Conservation (phyloP, 768 basidiomycete genomes). For the Coprinopsis sp. region DNA sequence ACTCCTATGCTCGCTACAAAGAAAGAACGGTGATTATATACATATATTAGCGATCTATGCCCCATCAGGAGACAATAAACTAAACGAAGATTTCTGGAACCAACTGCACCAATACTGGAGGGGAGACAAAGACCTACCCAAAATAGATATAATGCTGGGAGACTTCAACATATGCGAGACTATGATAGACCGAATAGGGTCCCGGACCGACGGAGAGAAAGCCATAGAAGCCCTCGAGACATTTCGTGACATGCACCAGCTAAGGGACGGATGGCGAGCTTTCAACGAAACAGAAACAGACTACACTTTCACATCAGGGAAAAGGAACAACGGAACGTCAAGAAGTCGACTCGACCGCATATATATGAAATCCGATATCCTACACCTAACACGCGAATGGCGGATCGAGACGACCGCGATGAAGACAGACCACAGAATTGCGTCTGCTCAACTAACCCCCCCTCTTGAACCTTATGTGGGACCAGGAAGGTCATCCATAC, state of each 20-base stretch:
- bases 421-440: conserved; percentile 25
- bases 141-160: conserved; percentile 31
- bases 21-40: conserved; percentile 16
- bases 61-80: conserved; percentile 21
- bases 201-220: conserved; percentile 8
- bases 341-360: conserved; percentile 28
- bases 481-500: conserved; percentile 24
- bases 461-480: conserved; percentile 19
- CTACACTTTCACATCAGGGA: conserved; percentile 21
- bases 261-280: conserved; percentile 27
- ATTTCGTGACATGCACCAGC: conserved; percentile 11
- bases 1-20: conserved; percentile 10
- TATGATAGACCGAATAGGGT: conserved; percentile 29
- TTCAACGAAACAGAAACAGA: conserved; percentile 13
- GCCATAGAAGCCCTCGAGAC: conserved; percentile 15
- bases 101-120: conserved; percentile 11
- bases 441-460: conserved; percentile 14
- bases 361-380: conserved; percentile 16
- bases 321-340: neutral
- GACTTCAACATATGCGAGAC: conserved; percentile 42
- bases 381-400: conserved; percentile 19
- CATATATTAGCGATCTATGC: conserved; percentile 30
- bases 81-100: conserved; percentile 28
- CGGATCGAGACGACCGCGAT: conserved; percentile 14
- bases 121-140: too few relatives aligned